Conservation (phyloP, 331 rosid genomes). For the Quercus tomentella region DNA sequence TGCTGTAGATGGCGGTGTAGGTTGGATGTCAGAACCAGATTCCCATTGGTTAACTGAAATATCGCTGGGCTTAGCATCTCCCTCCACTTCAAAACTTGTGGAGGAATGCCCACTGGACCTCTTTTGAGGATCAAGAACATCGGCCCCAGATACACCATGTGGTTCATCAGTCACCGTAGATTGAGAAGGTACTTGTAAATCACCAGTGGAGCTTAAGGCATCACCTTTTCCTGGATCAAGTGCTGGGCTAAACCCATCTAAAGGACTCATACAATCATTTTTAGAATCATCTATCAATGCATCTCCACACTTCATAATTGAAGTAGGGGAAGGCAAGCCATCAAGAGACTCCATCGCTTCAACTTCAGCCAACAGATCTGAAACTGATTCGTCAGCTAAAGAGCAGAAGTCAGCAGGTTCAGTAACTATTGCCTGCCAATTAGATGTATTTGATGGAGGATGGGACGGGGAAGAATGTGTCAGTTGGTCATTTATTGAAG, state of each 20-base stretch:
- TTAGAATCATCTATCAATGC: constrained; percentile 64
- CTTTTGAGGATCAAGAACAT: constrained; percentile 48
- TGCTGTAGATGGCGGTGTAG: constrained; percentile 21
- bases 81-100: constrained; percentile 45
- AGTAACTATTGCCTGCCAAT: constrained; percentile 63
- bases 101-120: constrained; percentile 42
- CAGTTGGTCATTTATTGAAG: constrained; percentile 41
- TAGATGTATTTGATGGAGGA: constrained; percentile 46
- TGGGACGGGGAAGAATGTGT: constrained; percentile 51
- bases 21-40: constrained; percentile 17
- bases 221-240: constrained; percentile 77
- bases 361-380: constrained; percentile 96
- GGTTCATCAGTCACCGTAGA: constrained; percentile 47
- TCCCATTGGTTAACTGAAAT: constrained; percentile 30
- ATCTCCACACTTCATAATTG: constrained; percentile 58
- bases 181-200: constrained; percentile 51
- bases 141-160: constrained; percentile 23
- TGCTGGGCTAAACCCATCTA: constrained; percentile 62
- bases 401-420: constrained; percentile 69
- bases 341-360: constrained; percentile 94
- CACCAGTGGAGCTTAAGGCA: constrained; percentile 72
- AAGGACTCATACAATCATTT: constrained; percentile 59
- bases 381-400: constrained; percentile 74
- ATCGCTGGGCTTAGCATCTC: constrained; percentile 37
- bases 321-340: constrained; percentile 74